These are phyloP conservation scores for Acorus gramineus DNA, from an alignment of 106 monocot species.

Conservation along the genomic window DNA sequence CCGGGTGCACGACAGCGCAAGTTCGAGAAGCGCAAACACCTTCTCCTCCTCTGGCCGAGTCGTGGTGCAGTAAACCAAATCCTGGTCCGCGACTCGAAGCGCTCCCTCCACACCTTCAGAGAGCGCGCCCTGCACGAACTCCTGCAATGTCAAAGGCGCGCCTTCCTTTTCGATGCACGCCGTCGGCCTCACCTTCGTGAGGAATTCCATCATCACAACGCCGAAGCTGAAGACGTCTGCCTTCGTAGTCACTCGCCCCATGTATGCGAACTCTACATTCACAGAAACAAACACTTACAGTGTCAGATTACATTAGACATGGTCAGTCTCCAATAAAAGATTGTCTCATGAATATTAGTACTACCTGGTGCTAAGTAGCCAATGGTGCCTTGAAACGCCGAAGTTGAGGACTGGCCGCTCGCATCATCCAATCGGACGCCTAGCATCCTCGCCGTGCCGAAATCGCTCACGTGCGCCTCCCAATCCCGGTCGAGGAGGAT, in stretches of 20 bases:
- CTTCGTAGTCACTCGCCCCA: conserved; percentile 68
- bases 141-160: conserved; percentile 27
- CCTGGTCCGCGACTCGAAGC: conserved; percentile 32
- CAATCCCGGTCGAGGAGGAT: conserved; percentile 65
- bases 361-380: conserved; percentile 94
- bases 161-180: conserved; percentile 26
- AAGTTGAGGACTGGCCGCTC: conserved; percentile 23
- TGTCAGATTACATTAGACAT: conserved; percentile 1
- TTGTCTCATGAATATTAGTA: not conserved
- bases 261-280: conserved; percentile 66
- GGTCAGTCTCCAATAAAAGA: not conserved
- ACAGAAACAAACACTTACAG: not conserved
- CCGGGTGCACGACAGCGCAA: conserved; percentile 59
- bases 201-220: conserved; percentile 61
- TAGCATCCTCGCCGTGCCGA: conserved; percentile 67
- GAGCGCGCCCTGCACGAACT: conserved; percentile 52
- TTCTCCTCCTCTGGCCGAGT: conserved; percentile 31
- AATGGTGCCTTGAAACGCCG: conserved; percentile 82
- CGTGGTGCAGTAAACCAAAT: conserved; percentile 15
- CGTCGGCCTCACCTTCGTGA: conserved; percentile 68
- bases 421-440: conserved; percentile 40
- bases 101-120: conserved; percentile 21
- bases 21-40: conserved; percentile 23
- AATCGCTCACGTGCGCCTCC: conserved; percentile 73
- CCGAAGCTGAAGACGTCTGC: conserved; percentile 90